Conservation (phyloP, 2,329 filamentous ascomycete genomes). For the Cordyceps javanica region DNA sequence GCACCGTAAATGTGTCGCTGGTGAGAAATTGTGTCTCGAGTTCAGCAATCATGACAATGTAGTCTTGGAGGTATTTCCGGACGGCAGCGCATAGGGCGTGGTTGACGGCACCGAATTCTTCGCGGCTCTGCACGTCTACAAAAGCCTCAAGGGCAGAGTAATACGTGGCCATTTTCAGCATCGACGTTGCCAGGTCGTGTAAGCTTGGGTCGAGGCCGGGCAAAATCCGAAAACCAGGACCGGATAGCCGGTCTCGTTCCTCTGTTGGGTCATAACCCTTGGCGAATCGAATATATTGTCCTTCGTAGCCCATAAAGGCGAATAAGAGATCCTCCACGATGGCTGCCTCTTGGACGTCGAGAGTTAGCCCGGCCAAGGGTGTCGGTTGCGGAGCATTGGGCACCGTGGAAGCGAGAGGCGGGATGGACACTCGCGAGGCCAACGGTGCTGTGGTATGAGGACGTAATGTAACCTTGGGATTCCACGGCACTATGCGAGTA, state of each 20-base stretch:
- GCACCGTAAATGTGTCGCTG: conserved; percentile 82
- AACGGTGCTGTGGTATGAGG: conserved; percentile 64
- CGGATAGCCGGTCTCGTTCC: conserved; percentile 80
- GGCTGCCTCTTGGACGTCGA: conserved; percentile 78
- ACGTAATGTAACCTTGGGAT: conserved; percentile 69
- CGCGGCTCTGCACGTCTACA: conserved; percentile 86
- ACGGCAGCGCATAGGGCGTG: conserved; percentile 95
- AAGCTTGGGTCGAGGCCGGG: conserved; percentile 86
- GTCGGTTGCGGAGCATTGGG: conserved; percentile 63
- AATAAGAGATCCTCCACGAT: conserved; percentile 89
- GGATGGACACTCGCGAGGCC: conserved; percentile 55
- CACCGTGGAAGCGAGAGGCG: conserved; percentile 71
- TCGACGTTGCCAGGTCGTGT: conserved; percentile 77
- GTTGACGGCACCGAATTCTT: conserved; percentile 90
- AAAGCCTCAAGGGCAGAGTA: conserved; percentile 89
- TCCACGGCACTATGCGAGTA: conserved; percentile 53
- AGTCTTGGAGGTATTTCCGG: conserved; percentile 85
- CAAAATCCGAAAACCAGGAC: conserved; percentile 73
- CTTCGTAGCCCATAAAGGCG: conserved; percentile 97
- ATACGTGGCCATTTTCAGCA: conserved; percentile 91
- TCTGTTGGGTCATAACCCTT: conserved; percentile 75
- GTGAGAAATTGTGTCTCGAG: conserved; percentile 89
- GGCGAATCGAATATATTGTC: conserved; percentile 88
- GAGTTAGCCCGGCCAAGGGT: conserved; percentile 63
- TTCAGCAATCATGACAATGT: conserved; percentile 86